Base-by-base conservation (phyloP, 192 early-diverging fungal species). In the Radiomyces spectabilis region DNA sequence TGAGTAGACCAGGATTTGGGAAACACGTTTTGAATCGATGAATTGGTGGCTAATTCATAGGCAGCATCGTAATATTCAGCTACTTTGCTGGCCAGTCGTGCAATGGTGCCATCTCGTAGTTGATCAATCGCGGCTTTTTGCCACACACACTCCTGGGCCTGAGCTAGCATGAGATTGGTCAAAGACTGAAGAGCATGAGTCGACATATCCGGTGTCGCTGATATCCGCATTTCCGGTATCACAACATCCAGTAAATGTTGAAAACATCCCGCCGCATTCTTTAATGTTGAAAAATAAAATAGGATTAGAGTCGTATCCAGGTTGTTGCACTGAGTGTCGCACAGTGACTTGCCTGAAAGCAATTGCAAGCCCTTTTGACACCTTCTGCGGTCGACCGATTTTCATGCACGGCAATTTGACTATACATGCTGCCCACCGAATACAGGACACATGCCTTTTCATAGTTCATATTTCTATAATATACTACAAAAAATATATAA, bases 131-230 rank as follows among this genome's bases (percentile, higher is more conserved):
- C 83, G 3, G 92, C 88, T 45, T 93, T 86, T 34, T 84, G 83
- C 89, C 91, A 93, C 24, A 87, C 90, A 55, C 89, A 93, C 66
- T 95, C 94, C 59, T 95, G 93, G 22, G 94, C 94, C 61, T 95
- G 94, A 8, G 89, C 90, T 2, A 95, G 73, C 88, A 91, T 94
- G n/a, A 89, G 61, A 52, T 82, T 78, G 15, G 82, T 75, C 1
- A 82, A 66, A 1, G 85, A 81, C 9, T 75, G 69, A 6, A 97
- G 72, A n/a, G 85, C 80, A 15, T 74, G 63, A 2, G 79, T 53
- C 5, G 82, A 79, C 61, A 93, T 76, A 55, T 94, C 91, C 1
- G 82, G 51, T 4, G 87, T 77, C 4, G 85, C 78, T 39, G 77
- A 65, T 35, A 80, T 77, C 27, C 79, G 76, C 50, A 87, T 75